Percentiles rank a stretch among this genome's conserved stretches.
phyloP scores from a whole-genome alignment of 2,329 filamentous ascomycete genomes.

The Talaromyces sp. region DNA sequence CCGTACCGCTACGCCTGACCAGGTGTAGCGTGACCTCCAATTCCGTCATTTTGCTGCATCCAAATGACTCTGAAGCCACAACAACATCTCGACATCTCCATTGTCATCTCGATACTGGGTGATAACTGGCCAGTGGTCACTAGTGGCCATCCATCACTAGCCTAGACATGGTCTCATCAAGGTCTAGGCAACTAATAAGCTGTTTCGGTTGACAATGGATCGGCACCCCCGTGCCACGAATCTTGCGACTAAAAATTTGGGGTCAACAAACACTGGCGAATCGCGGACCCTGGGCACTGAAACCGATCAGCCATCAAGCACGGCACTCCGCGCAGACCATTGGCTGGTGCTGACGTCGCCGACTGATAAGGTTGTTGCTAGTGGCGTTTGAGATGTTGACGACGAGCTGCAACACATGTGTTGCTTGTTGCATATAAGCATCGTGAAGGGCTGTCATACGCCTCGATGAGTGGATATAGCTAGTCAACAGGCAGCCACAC shows the following conservation, averaged over 20 bases:
- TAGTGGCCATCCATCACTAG: background rate
- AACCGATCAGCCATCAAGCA: background rate
- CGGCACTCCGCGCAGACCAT: background rate
- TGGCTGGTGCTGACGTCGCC: conserved; percentile 9
- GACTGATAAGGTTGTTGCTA: conserved; percentile 9
- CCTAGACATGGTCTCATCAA: background rate
- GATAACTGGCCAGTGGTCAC: background rate
- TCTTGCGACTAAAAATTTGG: background rate
- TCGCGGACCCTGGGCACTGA: background rate
- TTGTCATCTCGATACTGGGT: background rate
- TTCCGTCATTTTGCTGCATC: conserved; percentile 4
- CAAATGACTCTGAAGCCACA: background rate
- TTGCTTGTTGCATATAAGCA: background rate
- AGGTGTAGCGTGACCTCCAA: background rate
- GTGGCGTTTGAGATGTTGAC: conserved; percentile 9
- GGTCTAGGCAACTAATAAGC: background rate
- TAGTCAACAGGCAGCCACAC: conserved; percentile 8
- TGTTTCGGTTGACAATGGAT: background rate
- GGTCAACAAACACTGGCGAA: background rate
- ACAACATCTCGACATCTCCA: background rate
- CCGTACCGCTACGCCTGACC: conserved; percentile 1
- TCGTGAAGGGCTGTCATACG: background rate
- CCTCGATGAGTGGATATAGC: background rate
- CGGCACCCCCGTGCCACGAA: conserved; percentile 9
- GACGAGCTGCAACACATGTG: conserved; percentile 2